Conservation (phyloP, 495 filamentous ascomycete genomes). For the Talaromyces nanjingensis region DNA sequence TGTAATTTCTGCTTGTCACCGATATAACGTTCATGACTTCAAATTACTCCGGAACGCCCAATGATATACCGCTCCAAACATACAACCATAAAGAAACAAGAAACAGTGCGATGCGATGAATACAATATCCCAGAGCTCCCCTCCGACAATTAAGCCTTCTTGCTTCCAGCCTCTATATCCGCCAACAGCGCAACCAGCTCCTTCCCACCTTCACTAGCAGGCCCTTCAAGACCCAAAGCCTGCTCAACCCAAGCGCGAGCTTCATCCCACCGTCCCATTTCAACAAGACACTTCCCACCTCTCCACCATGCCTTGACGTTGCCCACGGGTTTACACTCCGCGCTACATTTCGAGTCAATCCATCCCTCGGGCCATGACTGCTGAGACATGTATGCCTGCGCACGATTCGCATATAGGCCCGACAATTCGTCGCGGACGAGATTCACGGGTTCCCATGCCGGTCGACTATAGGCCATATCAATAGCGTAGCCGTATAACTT, state of each 20-base stretch:
- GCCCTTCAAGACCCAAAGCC: conserved; percentile 78
- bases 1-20: not conserved
- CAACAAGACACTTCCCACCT: conserved; percentile 68
- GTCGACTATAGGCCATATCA: conserved; percentile 76
- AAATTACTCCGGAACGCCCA: not conserved
- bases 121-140: not conserved
- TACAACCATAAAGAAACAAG: not conserved
- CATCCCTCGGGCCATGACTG: conserved; percentile 74
- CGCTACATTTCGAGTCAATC: conserved; percentile 75
- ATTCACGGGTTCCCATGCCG: conserved; percentile 77
- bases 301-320: conserved; percentile 96
- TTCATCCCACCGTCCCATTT: conserved; percentile 88
- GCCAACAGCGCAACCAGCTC: conserved; percentile 60
- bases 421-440: conserved; percentile 79
- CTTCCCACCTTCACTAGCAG: conserved; percentile 49
- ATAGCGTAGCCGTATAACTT: conserved; percentile 76
- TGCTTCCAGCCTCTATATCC: conserved; percentile 55
- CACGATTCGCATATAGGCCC: conserved; percentile 74
- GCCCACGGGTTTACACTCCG: conserved; percentile 78
- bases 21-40: not conserved
- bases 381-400: conserved; percentile 80
- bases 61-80: not conserved
- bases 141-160: conserved; percentile 14
- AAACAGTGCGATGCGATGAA: not conserved
- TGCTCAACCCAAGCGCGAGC: conserved; percentile 63